Conservation (phyloP, 2,329 filamentous ascomycete species). For the Coniochaeta prunicola region DNA sequence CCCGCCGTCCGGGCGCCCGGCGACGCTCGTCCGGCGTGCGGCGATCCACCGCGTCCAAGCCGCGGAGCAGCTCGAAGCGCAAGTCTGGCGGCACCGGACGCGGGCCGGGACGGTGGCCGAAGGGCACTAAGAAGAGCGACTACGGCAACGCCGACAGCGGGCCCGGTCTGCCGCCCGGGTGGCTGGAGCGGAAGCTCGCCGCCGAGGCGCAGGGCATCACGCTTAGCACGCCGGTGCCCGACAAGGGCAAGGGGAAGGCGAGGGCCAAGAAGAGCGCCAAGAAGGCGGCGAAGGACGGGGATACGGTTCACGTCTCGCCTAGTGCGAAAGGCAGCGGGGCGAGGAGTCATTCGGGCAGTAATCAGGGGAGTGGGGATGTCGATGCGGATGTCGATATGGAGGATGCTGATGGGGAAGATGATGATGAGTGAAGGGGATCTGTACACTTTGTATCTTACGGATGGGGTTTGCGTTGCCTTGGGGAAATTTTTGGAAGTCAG, state of each 20-base stretch:
- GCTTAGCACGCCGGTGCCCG: background rate
- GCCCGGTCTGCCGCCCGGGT: constrained; percentile 54
- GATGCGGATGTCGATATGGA: constrained; percentile 17
- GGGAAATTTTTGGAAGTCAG: background rate
- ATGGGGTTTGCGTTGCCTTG: background rate
- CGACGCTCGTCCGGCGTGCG: constrained; percentile 27
- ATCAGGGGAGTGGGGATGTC: constrained; percentile 10
- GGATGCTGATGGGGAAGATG: constrained; percentile 12
- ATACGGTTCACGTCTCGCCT: constrained; percentile 29
- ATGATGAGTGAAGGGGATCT: background rate
- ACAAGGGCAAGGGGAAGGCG: background rate
- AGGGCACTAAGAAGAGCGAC: constrained; percentile 61
- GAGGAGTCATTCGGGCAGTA: constrained; percentile 11
- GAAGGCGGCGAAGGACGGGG: constrained; percentile 21
- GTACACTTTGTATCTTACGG: background rate
- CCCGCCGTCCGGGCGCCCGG: constrained; percentile 22
- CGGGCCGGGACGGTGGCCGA: constrained; percentile 59
- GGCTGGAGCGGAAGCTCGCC: constrained; percentile 29
- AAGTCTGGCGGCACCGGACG: constrained; percentile 57
- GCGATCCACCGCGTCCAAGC: constrained; percentile 25
- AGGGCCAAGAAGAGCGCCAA: constrained; percentile 11
- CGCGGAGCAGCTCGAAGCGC: constrained; percentile 36
- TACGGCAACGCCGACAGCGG: constrained; percentile 61
- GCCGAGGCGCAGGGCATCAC: constrained; percentile 8
- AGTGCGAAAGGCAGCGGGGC: constrained; percentile 18